Percentiles rank a stretch among this genome's conserved stretches.
Evolutionary conservation across 345 rosid genomes (phyloP).

Genomic region (Salix koriyanagi): DNA sequence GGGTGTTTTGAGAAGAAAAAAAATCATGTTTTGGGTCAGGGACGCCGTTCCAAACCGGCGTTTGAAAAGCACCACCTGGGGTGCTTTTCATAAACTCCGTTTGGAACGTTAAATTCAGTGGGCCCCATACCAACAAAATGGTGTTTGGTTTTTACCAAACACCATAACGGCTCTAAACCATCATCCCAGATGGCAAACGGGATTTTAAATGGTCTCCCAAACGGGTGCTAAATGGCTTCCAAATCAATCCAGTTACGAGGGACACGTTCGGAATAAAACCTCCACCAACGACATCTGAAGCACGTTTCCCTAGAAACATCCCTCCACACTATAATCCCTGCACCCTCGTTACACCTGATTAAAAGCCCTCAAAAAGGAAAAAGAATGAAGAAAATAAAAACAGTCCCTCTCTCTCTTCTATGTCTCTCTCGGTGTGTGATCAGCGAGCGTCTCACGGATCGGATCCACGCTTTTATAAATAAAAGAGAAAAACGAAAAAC

Average conservation of each 20-base stretch:
- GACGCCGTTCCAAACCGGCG: too few species aligned
- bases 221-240: background rate
- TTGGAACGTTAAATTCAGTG: too few species aligned
- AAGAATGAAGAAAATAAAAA: background rate
- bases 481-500: conserved; percentile 11
- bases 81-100: too few species aligned
- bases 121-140: too few species aligned
- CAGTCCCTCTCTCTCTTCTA: conserved; percentile 14
- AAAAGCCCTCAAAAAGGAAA: background rate
- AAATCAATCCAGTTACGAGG: background rate
- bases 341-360: conserved; percentile 34
- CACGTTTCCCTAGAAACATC: conserved; percentile 14
- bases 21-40: too few species aligned
- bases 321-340: background rate
- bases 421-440: conserved; percentile 19
- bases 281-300: conserved; percentile 25
- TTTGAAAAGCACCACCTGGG: too few species aligned
- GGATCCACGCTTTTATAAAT: conserved; percentile 43
- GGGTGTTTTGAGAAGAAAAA: too few species aligned
- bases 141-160: too few species aligned
- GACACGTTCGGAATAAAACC: conserved; percentile 7
- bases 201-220: too few species aligned
- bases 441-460: conserved; percentile 51
- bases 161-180: too few species aligned
- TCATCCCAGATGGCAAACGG: too few species aligned